These are phyloP conservation scores for Backusella sp. DNA, from an alignment of 192 early-diverging fungal genomes.

Conservation along the genomic window DNA sequence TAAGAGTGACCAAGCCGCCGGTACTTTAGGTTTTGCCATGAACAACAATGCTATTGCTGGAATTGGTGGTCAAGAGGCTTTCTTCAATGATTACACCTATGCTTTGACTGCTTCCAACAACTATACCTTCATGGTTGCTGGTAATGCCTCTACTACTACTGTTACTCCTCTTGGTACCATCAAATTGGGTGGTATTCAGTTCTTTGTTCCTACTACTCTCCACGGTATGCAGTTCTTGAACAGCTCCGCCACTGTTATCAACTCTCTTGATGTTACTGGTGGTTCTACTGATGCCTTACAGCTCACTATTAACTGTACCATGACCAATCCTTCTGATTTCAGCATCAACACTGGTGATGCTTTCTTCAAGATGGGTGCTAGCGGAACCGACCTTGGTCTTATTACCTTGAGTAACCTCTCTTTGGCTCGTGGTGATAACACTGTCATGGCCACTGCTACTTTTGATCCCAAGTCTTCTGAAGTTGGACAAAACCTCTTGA, in stretches of 20 bases:
- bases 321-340: slow-evolving; percentile 46
- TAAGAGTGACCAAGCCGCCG: slow-evolving; percentile 39
- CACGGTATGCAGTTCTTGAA: slow-evolving; percentile 57
- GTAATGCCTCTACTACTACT: slow-evolving; percentile 49
- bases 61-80: slow-evolving; percentile 37
- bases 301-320: slow-evolving; percentile 40
- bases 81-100: slow-evolving; percentile 54
- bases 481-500: slow-evolving; percentile 48
- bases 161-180: slow-evolving; percentile 56
- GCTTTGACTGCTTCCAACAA: slow-evolving; percentile 42
- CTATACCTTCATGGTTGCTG: slow-evolving; percentile 45
- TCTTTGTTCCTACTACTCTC: slow-evolving; percentile 48
- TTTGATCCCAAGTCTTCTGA: slow-evolving; percentile 46
- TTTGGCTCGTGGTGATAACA: slow-evolving; percentile 45
- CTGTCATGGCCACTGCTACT: slow-evolving; percentile 38
- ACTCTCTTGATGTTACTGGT: slow-evolving; percentile 54
- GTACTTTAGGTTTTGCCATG: slow-evolving; percentile 50
- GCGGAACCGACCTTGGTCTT: slow-evolving; percentile 43
- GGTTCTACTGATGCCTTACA: slow-evolving; percentile 42
- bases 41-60: slow-evolving; percentile 45
- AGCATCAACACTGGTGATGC: slow-evolving; percentile 52
- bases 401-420: slow-evolving; percentile 45
- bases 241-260: slow-evolving; percentile 47
- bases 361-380: slow-evolving; percentile 43
- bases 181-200: slow-evolving; percentile 49